Evolutionary conservation across 2,329 filamentous ascomycete species (phyloP).

Genomic region (Tolypocladium ovalisporum): DNA sequence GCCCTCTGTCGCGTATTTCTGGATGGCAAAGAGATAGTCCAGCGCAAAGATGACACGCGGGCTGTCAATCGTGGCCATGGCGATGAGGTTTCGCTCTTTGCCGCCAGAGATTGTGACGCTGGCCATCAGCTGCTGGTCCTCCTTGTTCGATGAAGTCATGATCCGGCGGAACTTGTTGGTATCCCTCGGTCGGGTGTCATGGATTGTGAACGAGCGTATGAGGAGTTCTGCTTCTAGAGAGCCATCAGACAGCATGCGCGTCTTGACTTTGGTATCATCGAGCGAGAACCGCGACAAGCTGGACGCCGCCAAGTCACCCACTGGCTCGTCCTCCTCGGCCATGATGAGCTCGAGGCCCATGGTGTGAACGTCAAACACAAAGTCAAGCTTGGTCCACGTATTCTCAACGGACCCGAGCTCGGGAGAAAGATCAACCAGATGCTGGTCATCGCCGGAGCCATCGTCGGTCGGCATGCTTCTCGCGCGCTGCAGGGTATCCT

Average conservation of each 20-base stretch:
- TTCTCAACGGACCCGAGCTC: slow-evolving; percentile 59
- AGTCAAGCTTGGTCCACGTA: slow-evolving; percentile 85
- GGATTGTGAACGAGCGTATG: slow-evolving; percentile 88
- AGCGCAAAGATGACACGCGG: slow-evolving; percentile 89
- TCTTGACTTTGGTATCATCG: slow-evolving; percentile 83
- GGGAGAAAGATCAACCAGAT: slow-evolving; percentile 47
- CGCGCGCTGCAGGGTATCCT: slow-evolving; percentile 37
- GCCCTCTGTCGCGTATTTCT: slow-evolving; percentile 68
- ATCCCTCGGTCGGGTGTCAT: slow-evolving; percentile 79
- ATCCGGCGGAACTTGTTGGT: slow-evolving; percentile 96
- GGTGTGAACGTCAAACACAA: slow-evolving; percentile 80
- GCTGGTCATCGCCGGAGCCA: slow-evolving; percentile 22
- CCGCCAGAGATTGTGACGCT: slow-evolving; percentile 88
- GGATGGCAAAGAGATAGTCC: slow-evolving; percentile 87
- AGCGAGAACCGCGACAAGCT: slow-evolving; percentile 91
- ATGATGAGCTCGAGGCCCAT: slow-evolving; percentile 82
- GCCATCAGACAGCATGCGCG: slow-evolving; percentile 84
- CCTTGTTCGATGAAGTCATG: slow-evolving; percentile 93
- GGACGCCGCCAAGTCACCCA: slow-evolving; percentile 65
- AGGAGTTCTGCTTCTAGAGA: slow-evolving; percentile 88
- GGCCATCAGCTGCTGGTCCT: slow-evolving; percentile 97
- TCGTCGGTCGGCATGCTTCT: slow-evolving; percentile 26
- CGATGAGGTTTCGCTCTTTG: slow-evolving; percentile 69
- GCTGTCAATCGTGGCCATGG: slow-evolving; percentile 88
- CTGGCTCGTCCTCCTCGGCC: slow-evolving; percentile 62